Base-by-base conservation (phyloP, 2,329 filamentous ascomycete genomes). In the Fusarium praegraminearum region DNA sequence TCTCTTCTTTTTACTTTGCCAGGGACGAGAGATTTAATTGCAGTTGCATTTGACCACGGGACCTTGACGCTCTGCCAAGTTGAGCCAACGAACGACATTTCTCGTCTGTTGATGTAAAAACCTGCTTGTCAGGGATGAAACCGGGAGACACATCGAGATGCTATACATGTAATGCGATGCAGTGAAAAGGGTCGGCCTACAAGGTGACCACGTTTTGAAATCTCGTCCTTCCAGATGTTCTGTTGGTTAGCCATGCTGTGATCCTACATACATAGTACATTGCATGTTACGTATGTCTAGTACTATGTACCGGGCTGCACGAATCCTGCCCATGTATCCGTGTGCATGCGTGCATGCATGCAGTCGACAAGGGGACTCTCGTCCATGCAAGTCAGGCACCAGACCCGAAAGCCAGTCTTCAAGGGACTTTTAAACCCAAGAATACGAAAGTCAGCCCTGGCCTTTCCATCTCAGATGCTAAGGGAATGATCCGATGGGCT, bases 11-110 rank as follows among this genome's bases (percentile, higher is more conserved):
- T 50, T 35, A 22, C 32, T 22, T 32, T 44, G 36, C 35, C 62
- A 65, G 62, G 61, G 53, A 65, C 67, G 67, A 70, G 67, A 70
- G 58, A 70, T 71, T 70, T 71, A 70, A 70, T 71, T 70, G 54
- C 63, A 63, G 45, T 55, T 54, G 28, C 56, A 51, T 49, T 46
- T 55, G 62, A 55, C 58, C 67, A 70, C 67, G 67, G 61, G 67
- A 71, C 67, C 54, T 44, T 24, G 16, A 18, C 41, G 7, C 7
- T 24, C 45, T 54, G 43, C 54, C 47, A 65, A 54, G 40, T 58
- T 63, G 54, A 46, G 54, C 36, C 28, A 53, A 69, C 51, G 35
- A 47, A 67, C 53, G 63, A 63, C 45, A 61, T 28, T 44, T 55
- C 40, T 51, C 51, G 13, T 18, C 33, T 40, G 24, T 51, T 51